Base-by-base conservation (phyloP, 306 rosid genomes). In the Cicer cuneatum region DNA sequence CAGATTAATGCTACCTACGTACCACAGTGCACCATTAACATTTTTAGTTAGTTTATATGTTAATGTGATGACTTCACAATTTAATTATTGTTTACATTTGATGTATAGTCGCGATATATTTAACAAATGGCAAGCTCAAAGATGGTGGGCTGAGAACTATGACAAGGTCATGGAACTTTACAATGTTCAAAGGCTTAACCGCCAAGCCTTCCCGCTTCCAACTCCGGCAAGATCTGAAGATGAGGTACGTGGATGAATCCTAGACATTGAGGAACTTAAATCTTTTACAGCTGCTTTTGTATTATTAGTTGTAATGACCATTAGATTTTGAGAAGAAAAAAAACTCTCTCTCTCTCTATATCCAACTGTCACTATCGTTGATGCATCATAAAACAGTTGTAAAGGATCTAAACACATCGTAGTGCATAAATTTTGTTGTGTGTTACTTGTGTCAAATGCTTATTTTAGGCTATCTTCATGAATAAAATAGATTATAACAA, bases 91-190 rank as follows among this genome's bases (percentile, higher is more conserved):
- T 63, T 78, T 42, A 19, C 33, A 12, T 75, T 67, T 78, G 4
- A 57, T 81, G 69, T 49, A 51, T 60, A 86, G 90, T 52, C 87
- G 90, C 13, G 90, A 84, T 35, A 72, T 76, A 56, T 86, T 83
- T 76, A 86, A 86, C 83, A 86, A 84, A 84, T 83, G 86, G 90
- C 90, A 83, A 76, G 90, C 90, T 51, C 90, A 86, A 73, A 83
- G 86, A 66, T 86, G 90, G 90, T 86, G 90, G 90, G 79, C 83
- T 11, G 90, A 86, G 77, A 84, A 81, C 79, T 84, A 83, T 76
- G 90, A 86, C 29, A 84, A 71, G 81, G 87, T 86, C 61, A 86
- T 83, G 90, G 87, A 86, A 76, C 86, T 86, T 59, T 86, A 84
- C 86, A 86, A 86, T 47, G 87, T 86, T 46, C 87, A 86, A 78